Percentiles rank a stretch among this genome's conserved stretches.
Conservation (phyloP, 768 basidiomycete species). For the Gymnopilus junonius region DNA sequence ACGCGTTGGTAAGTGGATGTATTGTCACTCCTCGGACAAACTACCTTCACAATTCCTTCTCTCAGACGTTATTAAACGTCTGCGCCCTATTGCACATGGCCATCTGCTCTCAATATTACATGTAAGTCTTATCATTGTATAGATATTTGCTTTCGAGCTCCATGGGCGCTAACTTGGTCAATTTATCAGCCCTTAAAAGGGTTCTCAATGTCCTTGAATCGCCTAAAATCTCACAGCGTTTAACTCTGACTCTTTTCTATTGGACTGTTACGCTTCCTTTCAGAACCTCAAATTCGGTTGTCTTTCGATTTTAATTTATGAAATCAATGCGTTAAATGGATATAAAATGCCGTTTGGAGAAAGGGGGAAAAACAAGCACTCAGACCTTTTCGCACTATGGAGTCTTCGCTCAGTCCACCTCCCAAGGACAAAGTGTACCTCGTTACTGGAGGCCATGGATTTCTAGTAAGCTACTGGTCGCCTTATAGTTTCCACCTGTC, state of each 20-base stretch:
- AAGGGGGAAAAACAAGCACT: too few relatives aligned
- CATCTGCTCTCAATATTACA: too few relatives aligned
- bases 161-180: too few relatives aligned
- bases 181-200: too few relatives aligned
- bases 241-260: too few relatives aligned
- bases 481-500: not conserved
- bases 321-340: not conserved
- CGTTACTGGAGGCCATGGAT: slow-evolving; percentile 56
- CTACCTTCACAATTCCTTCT: not conserved
- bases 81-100: not conserved
- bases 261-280: too few relatives aligned
- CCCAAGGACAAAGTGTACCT: slow-evolving; percentile 28
- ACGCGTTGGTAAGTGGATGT: not conserved
- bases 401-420: not conserved
- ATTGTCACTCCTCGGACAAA: not conserved
- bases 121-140: too few relatives aligned
- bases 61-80: not conserved
- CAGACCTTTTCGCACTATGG: not conserved
- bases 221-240: too few relatives aligned
- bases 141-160: too few relatives aligned
- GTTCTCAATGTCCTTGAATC: too few relatives aligned
- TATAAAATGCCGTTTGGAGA: not conserved
- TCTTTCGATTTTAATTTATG: not conserved
- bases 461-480: slow-evolving; percentile 43
- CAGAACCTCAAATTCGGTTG: not conserved